These are phyloP conservation scores for Sindora glabra DNA, from an alignment of 306 rosid genomes.

Conservation along the genomic window DNA sequence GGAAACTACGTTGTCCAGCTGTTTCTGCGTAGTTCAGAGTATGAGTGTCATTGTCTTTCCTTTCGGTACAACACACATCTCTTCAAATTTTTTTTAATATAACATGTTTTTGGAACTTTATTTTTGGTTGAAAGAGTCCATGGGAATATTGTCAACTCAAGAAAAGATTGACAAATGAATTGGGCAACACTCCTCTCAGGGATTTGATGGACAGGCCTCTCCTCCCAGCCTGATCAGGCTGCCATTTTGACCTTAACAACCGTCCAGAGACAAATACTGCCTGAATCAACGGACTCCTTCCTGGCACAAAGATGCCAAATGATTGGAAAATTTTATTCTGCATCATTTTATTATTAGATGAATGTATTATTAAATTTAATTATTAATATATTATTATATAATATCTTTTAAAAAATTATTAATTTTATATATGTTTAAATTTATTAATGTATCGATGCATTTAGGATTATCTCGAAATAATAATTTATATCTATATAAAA, in stretches of 20 bases:
- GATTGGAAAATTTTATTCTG: too few relatives aligned
- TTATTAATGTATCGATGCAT: too few relatives aligned
- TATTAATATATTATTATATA: too few relatives aligned
- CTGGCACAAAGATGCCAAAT: too few relatives aligned
- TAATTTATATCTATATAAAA: too few relatives aligned
- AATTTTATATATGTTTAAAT: too few relatives aligned
- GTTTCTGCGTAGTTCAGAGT: background rate
- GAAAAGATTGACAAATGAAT: conserved; percentile 7
- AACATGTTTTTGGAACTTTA: too few relatives aligned
- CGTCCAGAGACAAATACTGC: background rate
- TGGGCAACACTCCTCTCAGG: conserved; percentile 9
- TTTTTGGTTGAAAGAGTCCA: background rate
- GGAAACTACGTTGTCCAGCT: background rate
- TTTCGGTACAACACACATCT: background rate
- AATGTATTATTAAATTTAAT: too few relatives aligned
- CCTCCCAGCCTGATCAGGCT: conserved; percentile 10
- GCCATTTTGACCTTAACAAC: conserved; percentile 9
- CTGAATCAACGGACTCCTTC: too few relatives aligned
- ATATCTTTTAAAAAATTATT: too few relatives aligned
- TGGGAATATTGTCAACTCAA: conserved; percentile 8
- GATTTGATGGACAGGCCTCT: conserved; percentile 17
- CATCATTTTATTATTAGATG: too few relatives aligned
- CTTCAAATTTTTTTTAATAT: background rate
- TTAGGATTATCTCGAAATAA: too few relatives aligned
- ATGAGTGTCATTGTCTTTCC: background rate